Percentiles rank a stretch among this genome's conserved stretches.
These are phyloP conservation scores for Atractiella rhizophila DNA, from an alignment of 768 basidiomycete genomes.

Conservation along the genomic window DNA sequence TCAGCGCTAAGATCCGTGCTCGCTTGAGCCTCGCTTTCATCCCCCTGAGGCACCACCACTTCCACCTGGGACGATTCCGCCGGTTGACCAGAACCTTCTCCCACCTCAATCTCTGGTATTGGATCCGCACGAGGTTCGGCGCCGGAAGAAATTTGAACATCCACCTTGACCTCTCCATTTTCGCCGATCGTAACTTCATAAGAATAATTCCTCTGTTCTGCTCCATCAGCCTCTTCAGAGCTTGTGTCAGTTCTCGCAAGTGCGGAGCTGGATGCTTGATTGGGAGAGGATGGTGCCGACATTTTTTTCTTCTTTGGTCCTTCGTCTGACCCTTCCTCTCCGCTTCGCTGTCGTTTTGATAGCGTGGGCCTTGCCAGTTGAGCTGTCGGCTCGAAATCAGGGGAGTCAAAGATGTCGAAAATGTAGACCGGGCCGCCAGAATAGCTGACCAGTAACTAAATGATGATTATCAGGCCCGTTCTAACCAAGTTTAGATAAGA, in stretches of 20 bases:
- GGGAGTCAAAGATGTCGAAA: conserved; percentile 11
- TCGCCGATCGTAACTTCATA: conserved; percentile 5
- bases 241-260: neutral
- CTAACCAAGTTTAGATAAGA: too few species aligned
- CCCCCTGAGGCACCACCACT: conserved; percentile 1
- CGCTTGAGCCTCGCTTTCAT: neutral
- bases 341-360: neutral
- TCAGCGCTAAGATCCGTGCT: neutral
- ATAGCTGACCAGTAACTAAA: conserved; percentile 12
- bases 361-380: neutral
- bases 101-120: neutral
- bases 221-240: neutral
- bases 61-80: neutral
- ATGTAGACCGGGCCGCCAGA: conserved; percentile 9
- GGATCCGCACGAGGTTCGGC: neutral
- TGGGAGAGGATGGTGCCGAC: neutral
- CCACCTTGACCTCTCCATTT: conserved; percentile 6
- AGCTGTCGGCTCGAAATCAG: neutral
- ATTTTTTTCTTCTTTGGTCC: neutral
- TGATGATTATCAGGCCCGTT: neutral
- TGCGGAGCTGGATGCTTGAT: neutral
- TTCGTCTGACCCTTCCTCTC: neutral
- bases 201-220: neutral
- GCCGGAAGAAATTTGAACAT: neutral
- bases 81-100: neutral